Percentiles rank a stretch among this genome's conserved stretches.
These are phyloP conservation scores for Lotmaria passim DNA, from an alignment of 208 protist species.

Conservation along the genomic window DNA sequence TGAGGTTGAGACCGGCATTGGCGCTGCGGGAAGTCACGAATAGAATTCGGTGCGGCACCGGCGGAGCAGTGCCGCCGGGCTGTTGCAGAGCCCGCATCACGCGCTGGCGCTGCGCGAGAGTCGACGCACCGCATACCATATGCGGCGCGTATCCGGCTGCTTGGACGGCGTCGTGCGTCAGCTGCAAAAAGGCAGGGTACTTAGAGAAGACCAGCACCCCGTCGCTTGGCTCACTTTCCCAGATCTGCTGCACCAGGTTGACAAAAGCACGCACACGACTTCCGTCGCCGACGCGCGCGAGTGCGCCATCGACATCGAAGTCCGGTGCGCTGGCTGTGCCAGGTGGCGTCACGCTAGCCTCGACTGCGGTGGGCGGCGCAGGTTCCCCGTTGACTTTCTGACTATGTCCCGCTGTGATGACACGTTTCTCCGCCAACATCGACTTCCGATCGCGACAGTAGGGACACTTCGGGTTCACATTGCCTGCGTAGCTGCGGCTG, in stretches of 20 bases:
- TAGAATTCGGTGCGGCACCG: slow-evolving; percentile 40
- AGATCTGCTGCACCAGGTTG: slow-evolving; percentile 41
- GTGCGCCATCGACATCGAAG: slow-evolving; percentile 16
- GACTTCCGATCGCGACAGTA: slow-evolving; percentile 48
- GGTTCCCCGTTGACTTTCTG: background rate
- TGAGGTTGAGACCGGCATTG: slow-evolving; percentile 72
- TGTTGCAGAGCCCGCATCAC: slow-evolving; percentile 42
- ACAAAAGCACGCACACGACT: slow-evolving; percentile 42
- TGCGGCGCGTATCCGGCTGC: slow-evolving; percentile 35
- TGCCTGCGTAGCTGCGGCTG: slow-evolving; percentile 30
- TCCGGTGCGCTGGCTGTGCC: background rate
- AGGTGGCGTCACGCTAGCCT: background rate
- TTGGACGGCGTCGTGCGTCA: slow-evolving; percentile 28
- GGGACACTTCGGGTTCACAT: slow-evolving; percentile 42
- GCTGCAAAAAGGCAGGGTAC: slow-evolving; percentile 40
- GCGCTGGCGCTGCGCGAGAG: slow-evolving; percentile 43
- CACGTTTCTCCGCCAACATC: slow-evolving; percentile 35
- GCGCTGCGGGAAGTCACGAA: slow-evolving; percentile 64
- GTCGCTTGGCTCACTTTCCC: slow-evolving; percentile 33
- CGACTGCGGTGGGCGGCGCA: background rate
- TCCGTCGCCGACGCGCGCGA: slow-evolving; percentile 38
- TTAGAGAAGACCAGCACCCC: slow-evolving; percentile 60
- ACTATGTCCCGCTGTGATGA: slow-evolving; percentile 2
- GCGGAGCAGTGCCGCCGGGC: slow-evolving; percentile 3
- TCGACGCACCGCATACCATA: slow-evolving; percentile 46